Evolutionary conservation across 345 rosid genomes (phyloP).

Genomic region (Corymbia maculata): DNA sequence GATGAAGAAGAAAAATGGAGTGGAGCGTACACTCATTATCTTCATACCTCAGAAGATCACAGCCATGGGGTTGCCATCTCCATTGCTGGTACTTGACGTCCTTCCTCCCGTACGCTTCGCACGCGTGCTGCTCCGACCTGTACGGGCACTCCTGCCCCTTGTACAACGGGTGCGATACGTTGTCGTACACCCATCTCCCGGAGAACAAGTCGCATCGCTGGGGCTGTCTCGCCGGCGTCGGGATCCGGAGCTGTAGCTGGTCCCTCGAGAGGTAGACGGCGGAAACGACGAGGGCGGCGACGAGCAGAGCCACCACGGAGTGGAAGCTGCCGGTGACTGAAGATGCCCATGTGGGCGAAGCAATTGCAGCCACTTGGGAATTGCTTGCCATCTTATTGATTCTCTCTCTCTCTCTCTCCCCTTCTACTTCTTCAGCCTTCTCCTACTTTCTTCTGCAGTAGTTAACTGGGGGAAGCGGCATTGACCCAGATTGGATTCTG

Average conservation of each 20-base stretch:
- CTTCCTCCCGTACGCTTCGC: conserved; percentile 75
- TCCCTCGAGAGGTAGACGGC: conserved; percentile 10
- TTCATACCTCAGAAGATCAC: conserved; percentile 67
- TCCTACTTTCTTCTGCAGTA: background rate
- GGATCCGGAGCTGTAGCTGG: background rate
- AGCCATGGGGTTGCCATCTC: conserved; percentile 88
- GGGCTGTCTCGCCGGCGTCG: background rate
- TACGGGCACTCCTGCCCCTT: conserved; percentile 65
- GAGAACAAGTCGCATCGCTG: conserved; percentile 52
- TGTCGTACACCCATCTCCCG: conserved; percentile 76
- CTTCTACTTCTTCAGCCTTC: background rate
- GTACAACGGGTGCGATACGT: conserved; percentile 58
- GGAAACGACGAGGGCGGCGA: conserved; percentile 33
- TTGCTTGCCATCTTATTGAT: background rate
- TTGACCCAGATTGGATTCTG: background rate
- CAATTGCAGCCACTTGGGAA: background rate
- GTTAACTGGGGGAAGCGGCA: background rate
- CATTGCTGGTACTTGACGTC: conserved; percentile 56
- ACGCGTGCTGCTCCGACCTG: conserved; percentile 73
- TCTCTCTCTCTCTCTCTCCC: background rate
- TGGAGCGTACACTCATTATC: too few species aligned
- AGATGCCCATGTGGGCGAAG: background rate
- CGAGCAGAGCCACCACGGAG: conserved; percentile 49
- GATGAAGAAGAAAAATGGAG: too few species aligned
- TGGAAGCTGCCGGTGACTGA: conserved; percentile 44